Base-by-base conservation (phyloP, 108 stramenopile genomes). In the Aurantiochytrium sp. region DNA sequence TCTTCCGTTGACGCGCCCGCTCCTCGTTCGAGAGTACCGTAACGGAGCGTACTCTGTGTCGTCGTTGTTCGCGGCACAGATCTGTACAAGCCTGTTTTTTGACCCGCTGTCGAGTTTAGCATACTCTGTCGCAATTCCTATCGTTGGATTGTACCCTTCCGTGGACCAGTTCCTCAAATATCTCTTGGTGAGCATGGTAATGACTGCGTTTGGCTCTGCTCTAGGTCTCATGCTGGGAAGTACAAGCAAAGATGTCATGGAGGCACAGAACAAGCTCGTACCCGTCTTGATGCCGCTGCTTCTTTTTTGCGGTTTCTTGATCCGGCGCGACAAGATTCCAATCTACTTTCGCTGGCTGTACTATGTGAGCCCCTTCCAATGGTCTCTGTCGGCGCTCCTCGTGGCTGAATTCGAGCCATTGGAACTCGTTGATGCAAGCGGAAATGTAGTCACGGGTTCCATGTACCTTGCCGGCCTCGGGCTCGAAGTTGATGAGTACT, bases 361-460 rank as follows among this genome's bases (percentile, higher is more conserved):
- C 76, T 83, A 83, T 23, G n/a, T 83, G 76, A 83, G 76, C 76
- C 51, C 51, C 10, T 83, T 83, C 76, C 76, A 83, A 23, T 83
- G 76, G 76, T 43, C 18, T 6, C 51, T 53, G 25, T 25, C 23
- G n/a, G 51, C 51, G 19, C 51, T 83, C 25, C 6, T 53, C 4
- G 49, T 83, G 44, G 28, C 45, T 16, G 76, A 83, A 23, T 83
- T 83, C 51, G 76, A 3, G 19, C 21, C 21, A 59, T 19, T 59
- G 19, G 59, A 59, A 23, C n/a, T 59, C 2, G 2, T 23, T n/a
- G 59, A 59, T 23, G n/a, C 19, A 3, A 59, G 59, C 3, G 35
- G 35, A 35, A 35, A 35, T 35, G 35, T 57, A 57, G 55, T 57
- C 55, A 14, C 55, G 55, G 55, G 55, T 57, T 16, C 8, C 14